Evolutionary conservation across 352 stramenopile genomes (phyloP).

Genomic region (Phytophthora tentaculata): DNA sequence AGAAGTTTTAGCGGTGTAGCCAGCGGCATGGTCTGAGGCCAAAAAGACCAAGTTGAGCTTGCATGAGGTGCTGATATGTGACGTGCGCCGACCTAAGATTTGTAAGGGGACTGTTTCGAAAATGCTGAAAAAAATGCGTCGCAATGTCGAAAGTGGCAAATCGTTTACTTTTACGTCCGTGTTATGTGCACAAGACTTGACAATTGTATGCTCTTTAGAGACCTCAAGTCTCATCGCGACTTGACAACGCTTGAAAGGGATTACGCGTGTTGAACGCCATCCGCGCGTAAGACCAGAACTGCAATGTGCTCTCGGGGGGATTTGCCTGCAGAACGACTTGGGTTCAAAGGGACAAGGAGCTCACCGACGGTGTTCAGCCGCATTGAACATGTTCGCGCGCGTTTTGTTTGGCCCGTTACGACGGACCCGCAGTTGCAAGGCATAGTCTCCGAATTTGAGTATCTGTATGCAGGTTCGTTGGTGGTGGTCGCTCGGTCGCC

Average conservation of each 20-base stretch:
- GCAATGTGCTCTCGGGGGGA: slow-evolving; percentile 29
- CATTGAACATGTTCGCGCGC: background rate
- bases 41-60: background rate
- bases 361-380: background rate
- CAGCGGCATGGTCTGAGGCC: background rate
- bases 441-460: slow-evolving; percentile 6
- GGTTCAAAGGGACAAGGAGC: slow-evolving; percentile 21
- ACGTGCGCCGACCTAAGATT: background rate
- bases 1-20: background rate
- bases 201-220: background rate
- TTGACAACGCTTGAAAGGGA: slow-evolving; percentile 25
- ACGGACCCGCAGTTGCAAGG: background rate
- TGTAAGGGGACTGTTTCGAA: background rate
- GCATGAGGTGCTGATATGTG: background rate
- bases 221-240: slow-evolving; percentile 3
- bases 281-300: slow-evolving; percentile 24
- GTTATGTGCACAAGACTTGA: background rate
- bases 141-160: background rate
- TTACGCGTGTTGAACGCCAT: slow-evolving; percentile 27
- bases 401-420: slow-evolving; percentile 4
- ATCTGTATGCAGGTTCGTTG: too few species aligned
- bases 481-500: background rate
- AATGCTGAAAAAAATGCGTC: background rate
- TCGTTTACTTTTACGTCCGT: slow-evolving; percentile 3
- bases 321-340: slow-evolving; percentile 25